These are phyloP conservation scores for Dioscorea cayenensis DNA, from an alignment of 116 monocot species.

Conservation along the genomic window DNA sequence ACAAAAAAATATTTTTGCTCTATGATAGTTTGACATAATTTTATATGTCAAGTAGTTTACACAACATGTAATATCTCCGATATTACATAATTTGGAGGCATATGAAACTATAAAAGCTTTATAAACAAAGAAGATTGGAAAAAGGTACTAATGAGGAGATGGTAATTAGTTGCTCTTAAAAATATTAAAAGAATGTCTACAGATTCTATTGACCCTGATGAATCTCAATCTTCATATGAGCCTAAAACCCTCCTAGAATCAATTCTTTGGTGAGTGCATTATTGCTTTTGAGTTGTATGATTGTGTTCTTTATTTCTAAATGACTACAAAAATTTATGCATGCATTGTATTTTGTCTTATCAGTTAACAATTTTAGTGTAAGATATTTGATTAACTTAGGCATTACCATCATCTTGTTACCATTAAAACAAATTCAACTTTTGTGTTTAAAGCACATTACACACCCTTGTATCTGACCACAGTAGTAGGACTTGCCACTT, in stretches of 20 bases:
- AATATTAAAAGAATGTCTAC: slow-evolving; percentile 44
- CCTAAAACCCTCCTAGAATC: slow-evolving; percentile 25
- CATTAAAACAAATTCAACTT: too few relatives aligned
- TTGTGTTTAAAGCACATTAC: too few relatives aligned
- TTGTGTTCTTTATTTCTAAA: too few relatives aligned
- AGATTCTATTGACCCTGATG: slow-evolving; percentile 16
- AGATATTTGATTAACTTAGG: too few relatives aligned
- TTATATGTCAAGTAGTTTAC: not conserved
- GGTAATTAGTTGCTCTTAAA: slow-evolving; percentile 65
- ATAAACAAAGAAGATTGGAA: slow-evolving; percentile 82
- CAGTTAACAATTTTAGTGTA: too few relatives aligned
- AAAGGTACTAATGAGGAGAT: slow-evolving; percentile 65
- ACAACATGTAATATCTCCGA: not conserved
- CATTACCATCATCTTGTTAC: too few relatives aligned
- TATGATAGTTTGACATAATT: not conserved
- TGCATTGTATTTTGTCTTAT: too few relatives aligned
- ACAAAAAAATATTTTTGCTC: not conserved
- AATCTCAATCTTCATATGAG: slow-evolving; percentile 42
- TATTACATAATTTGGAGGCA: slow-evolving; percentile 22
- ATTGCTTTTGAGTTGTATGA: too few relatives aligned
- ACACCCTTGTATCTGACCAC: too few relatives aligned
- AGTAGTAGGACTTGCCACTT: too few relatives aligned
- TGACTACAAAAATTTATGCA: too few relatives aligned
- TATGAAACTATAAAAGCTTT: slow-evolving; percentile 61
- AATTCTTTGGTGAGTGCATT: slow-evolving; percentile 34